Percentiles rank a stretch among this genome's conserved stretches.
Conservation (phyloP, 805 yeast species). For the Grigorovia humatica region DNA sequence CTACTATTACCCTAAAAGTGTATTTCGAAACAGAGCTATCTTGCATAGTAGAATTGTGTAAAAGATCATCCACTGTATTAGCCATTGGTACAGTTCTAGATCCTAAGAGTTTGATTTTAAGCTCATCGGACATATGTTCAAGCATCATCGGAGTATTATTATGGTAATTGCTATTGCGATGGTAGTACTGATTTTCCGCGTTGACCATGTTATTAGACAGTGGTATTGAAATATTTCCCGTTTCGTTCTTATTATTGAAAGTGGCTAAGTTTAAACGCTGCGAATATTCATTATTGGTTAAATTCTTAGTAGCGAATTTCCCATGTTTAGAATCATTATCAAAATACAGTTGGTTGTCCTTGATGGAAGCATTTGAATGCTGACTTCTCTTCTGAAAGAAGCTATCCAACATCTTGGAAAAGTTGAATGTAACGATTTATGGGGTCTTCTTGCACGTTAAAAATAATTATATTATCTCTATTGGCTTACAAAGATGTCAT, state of each 20-base stretch:
- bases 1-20: constrained; percentile 27
- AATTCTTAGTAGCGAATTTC: neutral
- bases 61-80: neutral
- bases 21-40: constrained; percentile 1
- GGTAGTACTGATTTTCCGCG: neutral
- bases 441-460: neutral
- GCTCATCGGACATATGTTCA: constrained; percentile 22
- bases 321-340: neutral
- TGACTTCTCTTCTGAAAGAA: neutral
- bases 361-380: neutral
- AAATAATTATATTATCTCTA: too few relatives aligned
- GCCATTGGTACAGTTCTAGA: constrained; percentile 13
- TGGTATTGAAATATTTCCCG: neutral
- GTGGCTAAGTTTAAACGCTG: neutral
- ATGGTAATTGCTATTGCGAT: neutral
- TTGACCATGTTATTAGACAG: neutral
- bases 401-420: neutral
- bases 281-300: neutral
- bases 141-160: constrained; percentile 11
- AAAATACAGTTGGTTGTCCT: neutral
- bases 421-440: neutral
- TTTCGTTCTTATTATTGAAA: neutral
- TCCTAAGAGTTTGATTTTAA: constrained; percentile 21
- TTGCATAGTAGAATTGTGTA: neutral
- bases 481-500: neutral